Percentiles rank a stretch among this genome's conserved stretches.
Conservation (phyloP, 495 filamentous ascomycete species). For the Amorphotheca resinae region DNA sequence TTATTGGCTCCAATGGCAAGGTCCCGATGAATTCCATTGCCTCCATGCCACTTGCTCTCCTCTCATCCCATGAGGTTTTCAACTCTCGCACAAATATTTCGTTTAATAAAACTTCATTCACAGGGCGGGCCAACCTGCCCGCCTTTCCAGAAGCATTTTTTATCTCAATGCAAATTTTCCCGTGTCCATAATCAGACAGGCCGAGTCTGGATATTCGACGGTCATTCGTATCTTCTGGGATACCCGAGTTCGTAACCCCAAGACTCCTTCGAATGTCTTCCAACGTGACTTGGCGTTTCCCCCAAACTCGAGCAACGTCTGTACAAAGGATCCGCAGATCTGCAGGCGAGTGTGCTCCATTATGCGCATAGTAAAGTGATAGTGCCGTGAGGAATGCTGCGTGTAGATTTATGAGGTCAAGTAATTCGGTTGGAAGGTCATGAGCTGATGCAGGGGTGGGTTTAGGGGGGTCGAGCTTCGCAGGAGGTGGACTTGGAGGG, state of each 20-base stretch:
- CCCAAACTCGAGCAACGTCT: slow-evolving; percentile 45
- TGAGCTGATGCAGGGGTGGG: neutral
- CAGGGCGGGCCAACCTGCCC: slow-evolving; percentile 30
- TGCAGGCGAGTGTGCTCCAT: slow-evolving; percentile 44
- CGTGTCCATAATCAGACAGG: slow-evolving; percentile 47
- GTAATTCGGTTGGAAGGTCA: slow-evolving; percentile 37
- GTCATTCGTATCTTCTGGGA: slow-evolving; percentile 5
- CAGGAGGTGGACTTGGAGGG: too few species aligned
- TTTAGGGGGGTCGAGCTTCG: slow-evolving; percentile 1
- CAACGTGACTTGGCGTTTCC: slow-evolving; percentile 41
- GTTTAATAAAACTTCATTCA: slow-evolving; percentile 45
- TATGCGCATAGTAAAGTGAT: slow-evolving; percentile 49
- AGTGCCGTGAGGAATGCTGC: slow-evolving; percentile 45
- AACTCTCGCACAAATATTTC: slow-evolving; percentile 39
- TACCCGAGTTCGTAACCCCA: slow-evolving; percentile 32
- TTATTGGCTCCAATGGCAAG: slow-evolving; percentile 44
- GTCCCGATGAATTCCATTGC: slow-evolving; percentile 33
- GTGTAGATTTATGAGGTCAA: slow-evolving; percentile 43
- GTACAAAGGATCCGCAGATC: slow-evolving; percentile 44
- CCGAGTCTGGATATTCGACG: slow-evolving; percentile 24
- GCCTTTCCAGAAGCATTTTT: slow-evolving; percentile 3
- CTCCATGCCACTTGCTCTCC: neutral
- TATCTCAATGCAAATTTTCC: slow-evolving; percentile 36
- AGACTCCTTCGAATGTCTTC: slow-evolving; percentile 47
- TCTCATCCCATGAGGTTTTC: slow-evolving; percentile 30